Evolutionary conservation across 2,329 filamentous ascomycete genomes (phyloP), one percentile per base, ranked within the genome.

Genomic region (Ophiostoma sp.): DNA sequence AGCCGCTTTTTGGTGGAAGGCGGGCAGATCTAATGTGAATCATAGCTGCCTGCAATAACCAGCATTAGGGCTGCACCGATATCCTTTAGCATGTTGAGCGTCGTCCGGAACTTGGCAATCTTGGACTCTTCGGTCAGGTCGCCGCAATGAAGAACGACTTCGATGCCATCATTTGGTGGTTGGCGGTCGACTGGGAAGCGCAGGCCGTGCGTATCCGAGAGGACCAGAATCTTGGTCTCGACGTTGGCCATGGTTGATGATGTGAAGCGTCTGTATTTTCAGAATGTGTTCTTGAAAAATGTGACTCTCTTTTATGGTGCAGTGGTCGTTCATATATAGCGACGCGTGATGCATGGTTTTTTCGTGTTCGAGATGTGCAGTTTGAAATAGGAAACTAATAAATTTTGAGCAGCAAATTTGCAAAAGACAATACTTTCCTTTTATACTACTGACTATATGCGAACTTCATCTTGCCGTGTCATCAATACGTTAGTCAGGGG

Each of bases 31-130:
- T 1, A 86, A 79, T 0, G 80, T 84, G 64, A 83, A 82, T 89
- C 87, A 76, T 89, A 87, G 74, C 88, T 89, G 1, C 87, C 87
- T 1, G 87, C 82, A 74, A 89, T 88, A 59, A 85, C 82, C 3
- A 89, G 80, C 75, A 88, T 89, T 7, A 89, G 79, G 0, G 85
- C 84, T 1, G 87, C 85, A 6, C 82, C 75, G n/a, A 87, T 77
- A 1, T 73, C 70, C 4, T 81, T 77, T 4, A 89, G 79, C 50
- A 85, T 78, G n/a, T 79, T 73, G 11, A 89, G 79, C 0, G 85
- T 81, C 0, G 77, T 76, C 12, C 76, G 77, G 57, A 83, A 84
- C 74, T 88, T 86, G 1, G 76, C 66, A 0, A 85, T 69, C 9
- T 80, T 81, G 2, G 83, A 85, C 8, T 79, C 78, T 0, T 82